Evolutionary conservation across 2,329 filamentous ascomycete species (phyloP).

Genomic region (Knoxdaviesia proteae): DNA sequence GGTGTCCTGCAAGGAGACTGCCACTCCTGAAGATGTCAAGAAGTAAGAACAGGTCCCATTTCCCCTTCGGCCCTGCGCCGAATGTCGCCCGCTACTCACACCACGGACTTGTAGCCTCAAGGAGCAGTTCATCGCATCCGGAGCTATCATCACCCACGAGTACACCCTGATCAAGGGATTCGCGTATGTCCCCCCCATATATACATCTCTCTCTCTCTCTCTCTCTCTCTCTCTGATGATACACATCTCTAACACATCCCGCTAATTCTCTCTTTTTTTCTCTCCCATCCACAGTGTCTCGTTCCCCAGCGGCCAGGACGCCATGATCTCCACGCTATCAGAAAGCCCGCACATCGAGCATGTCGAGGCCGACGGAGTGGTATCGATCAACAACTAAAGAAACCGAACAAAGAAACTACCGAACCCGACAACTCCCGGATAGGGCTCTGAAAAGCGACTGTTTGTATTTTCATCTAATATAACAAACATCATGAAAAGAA

Average conservation of each 20-base stretch:
- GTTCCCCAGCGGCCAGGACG: conserved; percentile 25
- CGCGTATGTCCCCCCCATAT: conserved; percentile 39
- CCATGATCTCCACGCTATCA: conserved; percentile 37
- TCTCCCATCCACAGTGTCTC: conserved; percentile 34
- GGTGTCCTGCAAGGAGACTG: conserved; percentile 62
- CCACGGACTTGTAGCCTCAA: conserved; percentile 38
- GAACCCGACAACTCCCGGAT: too few species aligned
- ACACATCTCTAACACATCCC: too few species aligned
- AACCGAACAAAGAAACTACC: too few species aligned
- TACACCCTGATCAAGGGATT: conserved; percentile 84
- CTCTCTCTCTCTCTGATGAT: too few species aligned
- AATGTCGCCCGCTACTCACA: neutral
- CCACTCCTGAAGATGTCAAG: conserved; percentile 43
- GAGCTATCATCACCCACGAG: conserved; percentile 67
- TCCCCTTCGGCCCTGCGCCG: neutral
- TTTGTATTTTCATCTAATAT: too few species aligned
- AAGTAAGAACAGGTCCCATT: conserved; percentile 24
- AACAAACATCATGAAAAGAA: too few species aligned
- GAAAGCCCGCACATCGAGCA: conserved; percentile 48
- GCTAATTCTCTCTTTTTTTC: too few species aligned
- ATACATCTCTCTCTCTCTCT: too few species aligned
- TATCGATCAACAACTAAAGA: conserved; percentile 35
- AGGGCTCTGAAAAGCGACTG: too few species aligned
- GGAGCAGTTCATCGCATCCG: conserved; percentile 50
- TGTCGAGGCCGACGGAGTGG: conserved; percentile 53